Percentiles rank a stretch among this genome's conserved stretches.
These are phyloP conservation scores for Pseudozyma hubeiensis DNA, from an alignment of 1,284 basidiomycete genomes.

Conservation along the genomic window DNA sequence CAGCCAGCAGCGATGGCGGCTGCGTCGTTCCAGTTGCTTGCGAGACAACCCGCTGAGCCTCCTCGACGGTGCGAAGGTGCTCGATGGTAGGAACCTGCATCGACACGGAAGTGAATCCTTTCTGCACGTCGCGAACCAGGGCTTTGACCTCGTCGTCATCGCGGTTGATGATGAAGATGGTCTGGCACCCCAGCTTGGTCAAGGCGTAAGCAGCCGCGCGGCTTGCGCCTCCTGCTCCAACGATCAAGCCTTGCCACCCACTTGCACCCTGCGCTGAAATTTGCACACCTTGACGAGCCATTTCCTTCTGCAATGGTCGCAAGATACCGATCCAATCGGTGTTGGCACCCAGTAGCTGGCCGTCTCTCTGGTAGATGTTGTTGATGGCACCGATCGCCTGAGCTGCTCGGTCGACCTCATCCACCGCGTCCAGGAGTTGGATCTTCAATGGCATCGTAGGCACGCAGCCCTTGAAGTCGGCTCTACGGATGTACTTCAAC, in stretches of 20 bases:
- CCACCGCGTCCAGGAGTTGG: constrained; percentile 14
- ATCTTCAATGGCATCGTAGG: constrained; percentile 20
- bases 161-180: constrained; percentile 22
- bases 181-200: constrained; percentile 7
- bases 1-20: constrained; percentile 2
- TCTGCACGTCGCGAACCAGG: constrained; percentile 6
- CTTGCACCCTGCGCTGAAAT: not conserved
- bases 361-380: constrained; percentile 14
- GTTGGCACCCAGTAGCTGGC: constrained; percentile 14
- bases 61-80: constrained; percentile 12
- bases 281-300: constrained; percentile 5
- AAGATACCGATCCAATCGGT: constrained; percentile 19
- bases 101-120: constrained; percentile 6
- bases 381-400: constrained; percentile 17
- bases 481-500: constrained; percentile 9
- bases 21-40: too few species aligned
- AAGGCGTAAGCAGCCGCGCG: constrained; percentile 17
- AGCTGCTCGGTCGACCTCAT: constrained; percentile 16
- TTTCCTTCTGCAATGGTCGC: constrained; percentile 15
- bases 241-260: constrained; percentile 9
- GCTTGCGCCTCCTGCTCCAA: constrained; percentile 18
- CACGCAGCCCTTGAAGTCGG: constrained; percentile 16
- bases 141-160: constrained; percentile 10
- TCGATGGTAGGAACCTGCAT: constrained; percentile 9
- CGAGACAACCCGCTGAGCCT: constrained; percentile 2